phyloP scores from a whole-genome alignment of 2,329 filamentous ascomycete species.

The Periconia macrospinosa region DNA sequence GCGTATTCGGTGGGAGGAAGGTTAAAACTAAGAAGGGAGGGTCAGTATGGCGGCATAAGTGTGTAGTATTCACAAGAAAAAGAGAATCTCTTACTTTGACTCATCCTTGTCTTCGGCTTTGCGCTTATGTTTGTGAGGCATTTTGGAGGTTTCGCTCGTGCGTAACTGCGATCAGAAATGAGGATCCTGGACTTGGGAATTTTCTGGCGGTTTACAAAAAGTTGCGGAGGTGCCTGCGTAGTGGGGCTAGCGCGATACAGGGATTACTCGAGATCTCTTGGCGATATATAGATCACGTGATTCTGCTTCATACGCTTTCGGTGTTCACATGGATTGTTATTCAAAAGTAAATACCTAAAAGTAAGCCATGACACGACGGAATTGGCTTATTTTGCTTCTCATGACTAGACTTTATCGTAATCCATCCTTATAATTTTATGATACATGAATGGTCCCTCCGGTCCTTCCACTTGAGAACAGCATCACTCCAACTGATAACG shows the following conservation, averaged over 20 bases:
- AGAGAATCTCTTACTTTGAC: slow-evolving; percentile 31
- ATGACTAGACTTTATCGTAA: too few species aligned
- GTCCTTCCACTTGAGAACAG: too few species aligned
- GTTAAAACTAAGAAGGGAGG: slow-evolving; percentile 56
- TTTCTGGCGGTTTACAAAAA: slow-evolving; percentile 5
- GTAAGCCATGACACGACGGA: too few species aligned
- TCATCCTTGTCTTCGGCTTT: slow-evolving; percentile 48
- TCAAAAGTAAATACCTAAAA: too few species aligned
- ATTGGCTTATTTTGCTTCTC: too few species aligned
- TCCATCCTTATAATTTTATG: too few species aligned
- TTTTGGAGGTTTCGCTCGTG: slow-evolving; percentile 39
- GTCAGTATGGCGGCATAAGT: slow-evolving; percentile 1
- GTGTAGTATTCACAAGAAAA: slow-evolving; percentile 2
- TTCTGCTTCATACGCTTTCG: too few species aligned
- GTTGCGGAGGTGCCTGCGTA: slow-evolving; percentile 5
- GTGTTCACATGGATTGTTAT: too few species aligned
- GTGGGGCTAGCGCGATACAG: neutral
- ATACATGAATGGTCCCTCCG: too few species aligned
- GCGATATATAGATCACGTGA: too few species aligned
- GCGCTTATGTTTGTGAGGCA: slow-evolving; percentile 88
- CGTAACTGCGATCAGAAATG: neutral
- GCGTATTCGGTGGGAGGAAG: slow-evolving; percentile 65
- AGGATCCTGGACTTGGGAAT: neutral
- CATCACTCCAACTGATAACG: too few species aligned
- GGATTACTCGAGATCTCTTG: neutral